phyloP scores from a whole-genome alignment of 139 green algal genomes.

The Diplosphaera chodatii region DNA sequence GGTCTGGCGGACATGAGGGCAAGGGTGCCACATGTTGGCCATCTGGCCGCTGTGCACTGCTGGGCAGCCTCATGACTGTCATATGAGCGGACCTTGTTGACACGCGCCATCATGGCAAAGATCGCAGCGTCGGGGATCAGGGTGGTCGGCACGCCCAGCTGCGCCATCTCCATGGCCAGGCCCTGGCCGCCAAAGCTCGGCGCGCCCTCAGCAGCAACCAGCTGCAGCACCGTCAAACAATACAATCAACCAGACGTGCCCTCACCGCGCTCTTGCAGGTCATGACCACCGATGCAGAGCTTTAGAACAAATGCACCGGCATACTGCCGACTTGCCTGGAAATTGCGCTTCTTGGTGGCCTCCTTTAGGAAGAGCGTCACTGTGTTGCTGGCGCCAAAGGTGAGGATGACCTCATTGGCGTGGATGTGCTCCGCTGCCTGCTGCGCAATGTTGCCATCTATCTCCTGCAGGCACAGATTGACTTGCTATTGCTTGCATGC shows the following conservation, averaged over 20 bases:
- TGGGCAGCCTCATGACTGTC: neutral
- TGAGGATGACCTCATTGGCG: slow-evolving; percentile 86
- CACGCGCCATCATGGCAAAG: slow-evolving; percentile 95
- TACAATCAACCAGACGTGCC: too few species aligned
- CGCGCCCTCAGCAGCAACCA: slow-evolving; percentile 88
- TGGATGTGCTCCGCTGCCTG: slow-evolving; percentile 92
- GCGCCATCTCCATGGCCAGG: slow-evolving; percentile 77
- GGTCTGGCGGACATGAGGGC: too few species aligned
- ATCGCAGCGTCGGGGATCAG: slow-evolving; percentile 84
- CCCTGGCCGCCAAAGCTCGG: slow-evolving; percentile 79
- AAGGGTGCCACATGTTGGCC: too few species aligned
- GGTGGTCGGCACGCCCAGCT: slow-evolving; percentile 75
- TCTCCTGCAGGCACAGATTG: slow-evolving; percentile 29
- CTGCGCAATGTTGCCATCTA: slow-evolving; percentile 67
- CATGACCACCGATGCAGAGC: too few species aligned
- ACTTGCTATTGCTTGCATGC: too few species aligned
- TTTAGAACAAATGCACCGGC: too few species aligned
- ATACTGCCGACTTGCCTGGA: slow-evolving; percentile 59
- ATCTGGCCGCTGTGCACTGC: too few species aligned
- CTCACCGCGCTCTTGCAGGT: too few species aligned
- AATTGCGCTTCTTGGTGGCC: slow-evolving; percentile 83
- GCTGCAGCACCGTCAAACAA: slow-evolving; percentile 46
- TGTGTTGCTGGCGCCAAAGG: slow-evolving; percentile 71
- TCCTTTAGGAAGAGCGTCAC: slow-evolving; percentile 76
- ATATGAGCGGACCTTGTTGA: slow-evolving; percentile 75